Evolutionary conservation across 2,329 filamentous ascomycete species (phyloP), one percentile per base, ranked within the genome.

Genomic region (Rhytidhysteron rufulum): DNA sequence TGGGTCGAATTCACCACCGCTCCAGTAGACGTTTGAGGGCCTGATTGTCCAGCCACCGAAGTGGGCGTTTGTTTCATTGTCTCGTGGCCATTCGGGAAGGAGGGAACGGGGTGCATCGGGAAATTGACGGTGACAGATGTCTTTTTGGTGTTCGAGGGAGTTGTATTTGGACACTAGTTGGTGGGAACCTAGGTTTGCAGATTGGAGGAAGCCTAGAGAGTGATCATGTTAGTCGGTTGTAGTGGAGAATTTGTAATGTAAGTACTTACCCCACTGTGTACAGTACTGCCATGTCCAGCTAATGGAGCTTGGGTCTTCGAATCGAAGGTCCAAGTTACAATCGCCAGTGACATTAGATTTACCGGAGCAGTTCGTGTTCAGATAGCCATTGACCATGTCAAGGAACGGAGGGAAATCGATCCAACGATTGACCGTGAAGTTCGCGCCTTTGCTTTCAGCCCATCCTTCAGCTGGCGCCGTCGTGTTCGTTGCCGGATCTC

Each of bases 241-340:
- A n/a, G n/a, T n/a, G n/a, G 18, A 29, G 16, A 24, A 8, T 20
- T 9, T 15, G n/a, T n/a, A n/a, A n/a, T n/a, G n/a, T n/a, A n/a
- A n/a, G n/a, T 7, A 50, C 55, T 45, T 44, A 61, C 60, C 75
- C 68, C 69, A 76, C 51, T 78, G 66, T 2, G 68, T 73, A 54
- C 75, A 78, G 50, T 70, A 73, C 49, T 78, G 73, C 71, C 72
- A 77, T 1, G 59, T 67, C 72, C 72, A 76, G 36, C 58, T 55
- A 44, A 75, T 71, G 2, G 43, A 49, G 6, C 61, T 47, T 0
- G 71, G 62, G 5, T 69, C 62, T 2, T 51, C 50, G 31, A 63
- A 55, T 4, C 44, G 45, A 15, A 55, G 47, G 22, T 67, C 56
- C 21, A 75, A 48, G 21, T 68, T 50, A 46, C 72, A 75, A 2